phyloP scores from a whole-genome alignment of 768 basidiomycete species.

The Auricularia cornea region DNA sequence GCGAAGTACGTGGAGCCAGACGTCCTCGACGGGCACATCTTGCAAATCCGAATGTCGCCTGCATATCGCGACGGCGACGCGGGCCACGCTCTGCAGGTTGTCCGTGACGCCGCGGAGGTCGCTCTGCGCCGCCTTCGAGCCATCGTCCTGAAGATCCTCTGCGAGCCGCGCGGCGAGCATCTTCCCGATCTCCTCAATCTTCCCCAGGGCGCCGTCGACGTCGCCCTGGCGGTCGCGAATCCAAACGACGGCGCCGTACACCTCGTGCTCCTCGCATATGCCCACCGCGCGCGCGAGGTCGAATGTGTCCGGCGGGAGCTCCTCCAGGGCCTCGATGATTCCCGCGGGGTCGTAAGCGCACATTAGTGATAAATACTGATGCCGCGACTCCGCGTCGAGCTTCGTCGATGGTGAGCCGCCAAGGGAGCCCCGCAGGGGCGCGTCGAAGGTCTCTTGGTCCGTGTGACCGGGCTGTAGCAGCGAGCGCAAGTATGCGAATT shows the following conservation, averaged over 20 bases:
- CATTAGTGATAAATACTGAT: conserved; percentile 62
- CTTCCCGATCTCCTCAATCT: conserved; percentile 38
- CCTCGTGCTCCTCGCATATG: conserved; percentile 58
- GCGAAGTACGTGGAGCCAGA: conserved; percentile 82
- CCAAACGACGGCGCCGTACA: conserved; percentile 80
- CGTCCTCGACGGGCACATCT: conserved; percentile 55
- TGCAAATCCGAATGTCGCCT: conserved; percentile 49
- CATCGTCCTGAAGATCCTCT: conserved; percentile 1
- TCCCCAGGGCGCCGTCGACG: conserved; percentile 55
- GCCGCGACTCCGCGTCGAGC: conserved; percentile 44
- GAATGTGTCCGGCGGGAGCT: conserved; percentile 42
- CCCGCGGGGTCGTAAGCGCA: conserved; percentile 59
- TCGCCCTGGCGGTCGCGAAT: conserved; percentile 55
- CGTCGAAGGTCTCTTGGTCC: conserved; percentile 26
- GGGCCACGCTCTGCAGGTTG: conserved; percentile 49
- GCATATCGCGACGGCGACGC: conserved; percentile 60
- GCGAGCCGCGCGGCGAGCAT: conserved; percentile 9
- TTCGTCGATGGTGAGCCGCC: conserved; percentile 28
- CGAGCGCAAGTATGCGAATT: conserved; percentile 68
- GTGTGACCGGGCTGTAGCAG: conserved; percentile 50
- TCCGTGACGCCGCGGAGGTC: conserved; percentile 32
- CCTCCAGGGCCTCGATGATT: conserved; percentile 54
- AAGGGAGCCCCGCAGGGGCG: conserved; percentile 8
- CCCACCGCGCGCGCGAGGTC: conserved; percentile 48
- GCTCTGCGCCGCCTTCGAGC: conserved; percentile 9